Evolutionary conservation across 352 stramenopile species (phyloP), one percentile per base, ranked within the genome.

Genomic region (Globisporangium orthogonon): DNA sequence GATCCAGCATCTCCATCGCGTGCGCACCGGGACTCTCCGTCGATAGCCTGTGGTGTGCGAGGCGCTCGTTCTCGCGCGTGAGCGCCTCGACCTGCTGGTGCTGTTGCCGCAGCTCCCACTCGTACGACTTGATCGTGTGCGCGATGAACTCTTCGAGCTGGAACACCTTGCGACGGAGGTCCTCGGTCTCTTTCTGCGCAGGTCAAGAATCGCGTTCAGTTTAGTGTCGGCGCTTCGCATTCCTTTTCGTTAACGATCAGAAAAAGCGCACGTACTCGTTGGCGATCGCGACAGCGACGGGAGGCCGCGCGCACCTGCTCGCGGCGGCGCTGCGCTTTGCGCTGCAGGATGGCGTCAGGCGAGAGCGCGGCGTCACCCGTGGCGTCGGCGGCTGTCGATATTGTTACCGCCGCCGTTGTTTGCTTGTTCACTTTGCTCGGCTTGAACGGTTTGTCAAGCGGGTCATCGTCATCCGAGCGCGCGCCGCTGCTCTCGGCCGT

Each of bases 101-200:
- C 45, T 86, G 74, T 47, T 78, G 70, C 28, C 65, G 65, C 47
- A 73, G 54, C 51, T 83, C 74, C 62, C 60, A 72, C 40, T 87
- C 76, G 58, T 87, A 82, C 28, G 72, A 62, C 51, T 85, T 74
- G 60, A 78, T 69, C 50, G 69, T 77, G 56, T 84, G 74, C 4
- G 73, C 62, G 49, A 86, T 86, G 56, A 78, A 86, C 56, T 87
- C 77, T 33, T 87, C 74, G 7, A 87, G 59, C 62, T 87, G 73
- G 52, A 86, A 85, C 30, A 87, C 77, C 45, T 87, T 85, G 62
- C 76, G 74, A 13, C 77, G 74, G 3, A 87, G 69, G 49, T 87
- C 77, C 47, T 87, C 77, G 1, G 77, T 87, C 64, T 87, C 77
- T 52, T 78, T 80, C 47, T 75, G 35, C 37, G 28, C 29, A 18